A percentile compares a stretch with the other conserved stretches of the same genome.
Evolutionary conservation across 352 stramenopile genomes (phyloP).

Genomic region (Pythium sp.): DNA sequence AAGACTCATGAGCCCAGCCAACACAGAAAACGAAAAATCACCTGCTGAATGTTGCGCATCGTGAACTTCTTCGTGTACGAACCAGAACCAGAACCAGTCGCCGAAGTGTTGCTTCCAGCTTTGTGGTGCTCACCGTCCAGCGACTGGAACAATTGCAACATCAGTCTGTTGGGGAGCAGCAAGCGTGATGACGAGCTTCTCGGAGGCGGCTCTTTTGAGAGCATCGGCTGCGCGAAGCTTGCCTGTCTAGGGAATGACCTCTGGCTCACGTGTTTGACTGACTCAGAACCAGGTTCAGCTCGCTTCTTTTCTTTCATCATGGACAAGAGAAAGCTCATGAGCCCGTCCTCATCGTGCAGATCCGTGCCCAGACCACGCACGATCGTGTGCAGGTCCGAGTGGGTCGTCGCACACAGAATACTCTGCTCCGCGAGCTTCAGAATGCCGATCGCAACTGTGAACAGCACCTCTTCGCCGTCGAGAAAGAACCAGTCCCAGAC

Average conservation of each 20-base stretch:
- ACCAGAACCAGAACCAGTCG: neutral
- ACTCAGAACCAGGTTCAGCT: neutral
- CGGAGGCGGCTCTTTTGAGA: neutral
- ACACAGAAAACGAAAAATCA: neutral
- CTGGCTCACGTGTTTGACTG: neutral
- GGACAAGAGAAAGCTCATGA: constrained; percentile 35
- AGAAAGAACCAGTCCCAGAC: constrained; percentile 81
- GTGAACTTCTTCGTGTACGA: constrained; percentile 10
- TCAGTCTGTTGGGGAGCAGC: neutral
- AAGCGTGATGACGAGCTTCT: neutral
- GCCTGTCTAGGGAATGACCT: neutral
- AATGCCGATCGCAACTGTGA: constrained; percentile 42
- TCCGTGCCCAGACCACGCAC: constrained; percentile 44
- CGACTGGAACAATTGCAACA: constrained; percentile 10
- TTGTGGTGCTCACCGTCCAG: neutral
- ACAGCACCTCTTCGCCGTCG: constrained; percentile 58
- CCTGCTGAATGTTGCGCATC: constrained; percentile 15
- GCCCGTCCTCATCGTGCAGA: constrained; percentile 46
- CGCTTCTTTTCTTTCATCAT: neutral
- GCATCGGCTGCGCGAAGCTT: neutral
- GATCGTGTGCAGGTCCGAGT: constrained; percentile 41
- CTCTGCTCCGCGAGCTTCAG: constrained; percentile 33
- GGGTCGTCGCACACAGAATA: constrained; percentile 30
- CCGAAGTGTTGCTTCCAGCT: neutral
- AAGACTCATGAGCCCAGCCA: neutral